phyloP scores from a whole-genome alignment of 1,284 basidiomycete species.

The Golubevia pallescens region DNA sequence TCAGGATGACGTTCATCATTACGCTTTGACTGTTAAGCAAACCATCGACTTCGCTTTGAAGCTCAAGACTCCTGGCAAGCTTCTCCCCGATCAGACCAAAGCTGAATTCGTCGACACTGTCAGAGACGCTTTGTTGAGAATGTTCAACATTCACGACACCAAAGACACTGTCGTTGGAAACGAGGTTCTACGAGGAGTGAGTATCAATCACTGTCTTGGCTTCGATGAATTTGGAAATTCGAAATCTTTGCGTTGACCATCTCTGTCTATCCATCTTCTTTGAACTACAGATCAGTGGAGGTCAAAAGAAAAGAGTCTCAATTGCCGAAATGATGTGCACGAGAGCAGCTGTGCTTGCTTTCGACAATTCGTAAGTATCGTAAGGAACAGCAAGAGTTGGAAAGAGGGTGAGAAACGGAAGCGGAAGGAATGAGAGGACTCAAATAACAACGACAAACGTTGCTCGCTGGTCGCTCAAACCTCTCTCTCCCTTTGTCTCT shows the following conservation, averaged over 20 bases:
- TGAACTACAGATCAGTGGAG: slow-evolving; percentile 19
- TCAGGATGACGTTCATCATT: slow-evolving; percentile 47
- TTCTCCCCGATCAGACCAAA: slow-evolving; percentile 30
- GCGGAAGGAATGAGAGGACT: too few species aligned
- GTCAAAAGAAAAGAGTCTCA: slow-evolving; percentile 54
- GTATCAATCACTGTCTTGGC: too few species aligned
- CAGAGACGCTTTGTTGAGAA: slow-evolving; percentile 43
- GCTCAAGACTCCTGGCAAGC: slow-evolving; percentile 4
- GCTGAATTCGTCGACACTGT: slow-evolving; percentile 36
- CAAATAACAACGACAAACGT: too few species aligned
- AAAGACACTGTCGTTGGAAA: slow-evolving; percentile 47
- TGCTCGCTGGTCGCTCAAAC: too few species aligned
- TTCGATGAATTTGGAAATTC: too few species aligned
- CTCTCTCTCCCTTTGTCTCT: too few species aligned
- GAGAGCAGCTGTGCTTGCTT: slow-evolving; percentile 34
- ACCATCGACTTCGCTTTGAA: not conserved
- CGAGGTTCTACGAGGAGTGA: slow-evolving; percentile 41
- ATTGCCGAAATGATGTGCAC: slow-evolving; percentile 42
- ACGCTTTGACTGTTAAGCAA: slow-evolving; percentile 28
- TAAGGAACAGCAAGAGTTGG: not conserved
- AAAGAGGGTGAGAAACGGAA: not conserved
- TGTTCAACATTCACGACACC: slow-evolving; percentile 52
- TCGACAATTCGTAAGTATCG: slow-evolving; percentile 36
- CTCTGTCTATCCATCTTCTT: not conserved
- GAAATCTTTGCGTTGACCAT: too few species aligned